Conservation (phyloP, 1,284 basidiomycete genomes). For the Rhizoctonia solani region DNA sequence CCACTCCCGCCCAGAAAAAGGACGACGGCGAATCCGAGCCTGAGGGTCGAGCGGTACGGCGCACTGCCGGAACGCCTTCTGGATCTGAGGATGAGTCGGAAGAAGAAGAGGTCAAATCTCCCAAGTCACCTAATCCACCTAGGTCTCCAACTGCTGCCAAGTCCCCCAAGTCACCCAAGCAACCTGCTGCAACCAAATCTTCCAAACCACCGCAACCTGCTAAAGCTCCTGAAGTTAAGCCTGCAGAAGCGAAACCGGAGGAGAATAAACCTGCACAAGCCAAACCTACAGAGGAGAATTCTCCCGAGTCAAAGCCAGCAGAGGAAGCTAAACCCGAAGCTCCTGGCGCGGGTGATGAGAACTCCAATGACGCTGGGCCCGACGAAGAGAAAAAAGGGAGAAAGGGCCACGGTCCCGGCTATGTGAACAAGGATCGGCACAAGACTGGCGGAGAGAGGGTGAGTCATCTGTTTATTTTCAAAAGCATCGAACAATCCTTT, state of each 20-base stretch:
- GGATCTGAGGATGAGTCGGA: constrained; percentile 12
- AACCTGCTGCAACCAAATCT: background rate
- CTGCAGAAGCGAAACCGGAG: background rate
- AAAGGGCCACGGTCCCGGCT: constrained; percentile 20
- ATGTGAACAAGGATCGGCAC: constrained; percentile 26
- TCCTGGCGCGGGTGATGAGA: background rate
- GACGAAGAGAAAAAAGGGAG: constrained; percentile 7
- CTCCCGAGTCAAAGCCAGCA: background rate
- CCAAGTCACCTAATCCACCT: background rate
- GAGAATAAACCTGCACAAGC: background rate
- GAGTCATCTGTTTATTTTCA: background rate
- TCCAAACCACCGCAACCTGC: background rate
- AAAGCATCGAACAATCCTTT: background rate
- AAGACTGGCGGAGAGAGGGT: constrained; percentile 30
- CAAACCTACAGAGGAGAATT: background rate
- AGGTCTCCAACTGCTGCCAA: background rate
- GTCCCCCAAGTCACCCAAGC: background rate
- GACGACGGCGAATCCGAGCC: constrained; percentile 20
- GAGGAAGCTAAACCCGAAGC: background rate
- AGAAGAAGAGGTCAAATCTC: constrained; percentile 8
- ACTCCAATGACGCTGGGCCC: background rate
- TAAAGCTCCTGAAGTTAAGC: background rate
- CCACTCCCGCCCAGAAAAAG: background rate
- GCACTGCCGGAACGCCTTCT: constrained; percentile 25
- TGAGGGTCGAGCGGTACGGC: constrained; percentile 10